phyloP scores from a whole-genome alignment of 2,329 filamentous ascomycete species.

The Pseudohalonectria lignicola region DNA sequence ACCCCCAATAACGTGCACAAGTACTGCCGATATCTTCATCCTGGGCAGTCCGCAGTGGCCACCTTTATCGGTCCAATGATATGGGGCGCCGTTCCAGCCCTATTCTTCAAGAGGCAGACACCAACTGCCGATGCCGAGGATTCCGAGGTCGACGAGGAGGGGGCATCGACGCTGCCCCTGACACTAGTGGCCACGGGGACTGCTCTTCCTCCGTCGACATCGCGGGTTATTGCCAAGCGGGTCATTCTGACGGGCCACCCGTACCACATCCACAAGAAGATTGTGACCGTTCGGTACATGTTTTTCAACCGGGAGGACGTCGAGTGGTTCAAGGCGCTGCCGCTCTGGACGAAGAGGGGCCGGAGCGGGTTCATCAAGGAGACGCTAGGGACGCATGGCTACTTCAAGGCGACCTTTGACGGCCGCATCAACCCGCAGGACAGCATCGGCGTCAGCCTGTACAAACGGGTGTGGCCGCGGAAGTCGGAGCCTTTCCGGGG shows the following conservation, averaged over 20 bases:
- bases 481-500: conserved; percentile 40
- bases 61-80: conserved; percentile 83
- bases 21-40: conserved; percentile 84
- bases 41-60: conserved; percentile 79
- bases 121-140: conserved; percentile 26
- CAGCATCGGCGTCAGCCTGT: conserved; percentile 79
- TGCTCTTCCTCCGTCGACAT: conserved; percentile 63
- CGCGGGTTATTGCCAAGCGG: conserved; percentile 82
- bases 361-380: conserved; percentile 90
- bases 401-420: conserved; percentile 99
- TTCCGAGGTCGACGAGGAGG: conserved; percentile 30
- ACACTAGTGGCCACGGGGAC: conserved; percentile 81
- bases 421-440: conserved; percentile 93
- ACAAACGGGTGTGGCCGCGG: conserved; percentile 77
- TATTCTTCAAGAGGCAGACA: conserved; percentile 66
- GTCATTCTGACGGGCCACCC: conserved; percentile 91
- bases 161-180: conserved; percentile 33
- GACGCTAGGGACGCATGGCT: conserved; percentile 90
- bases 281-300: conserved; percentile 98
- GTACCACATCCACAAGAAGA: conserved; percentile 96
- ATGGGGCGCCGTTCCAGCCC: conserved; percentile 82
- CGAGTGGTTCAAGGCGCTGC: conserved; percentile 93
- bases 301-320: conserved; percentile 97
- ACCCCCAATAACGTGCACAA: conserved; percentile 97
- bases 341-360: conserved; percentile 86